Percentiles rank a stretch among this genome's conserved stretches.
Conservation (phyloP, 805 yeast species). For the Hanseniaspora osmophila region DNA sequence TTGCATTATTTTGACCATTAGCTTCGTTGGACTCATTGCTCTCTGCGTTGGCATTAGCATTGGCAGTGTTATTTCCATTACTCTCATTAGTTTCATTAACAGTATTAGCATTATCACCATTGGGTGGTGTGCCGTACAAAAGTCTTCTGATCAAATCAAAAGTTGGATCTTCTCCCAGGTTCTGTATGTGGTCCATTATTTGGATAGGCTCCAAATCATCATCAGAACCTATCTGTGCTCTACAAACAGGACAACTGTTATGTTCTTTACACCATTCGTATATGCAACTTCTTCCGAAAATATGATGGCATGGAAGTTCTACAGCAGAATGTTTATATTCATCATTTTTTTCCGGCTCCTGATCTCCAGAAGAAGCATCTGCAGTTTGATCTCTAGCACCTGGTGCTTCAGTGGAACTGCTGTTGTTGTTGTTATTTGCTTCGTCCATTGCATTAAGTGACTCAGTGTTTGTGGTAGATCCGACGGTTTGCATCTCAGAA, state of each 20-base stretch:
- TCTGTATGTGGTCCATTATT: conserved; percentile 1
- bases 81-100: conserved; percentile 2
- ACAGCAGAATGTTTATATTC: conserved; percentile 47
- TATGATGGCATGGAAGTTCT: conserved; percentile 71
- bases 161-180: conserved; percentile 9
- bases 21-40: too few species aligned
- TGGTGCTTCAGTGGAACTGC: not conserved
- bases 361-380: too few species aligned
- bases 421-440: conserved; percentile 2
- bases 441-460: too few species aligned
- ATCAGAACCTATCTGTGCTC: conserved; percentile 30
- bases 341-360: conserved; percentile 6
- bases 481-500: too few species aligned
- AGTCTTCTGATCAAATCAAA: conserved; percentile 8
- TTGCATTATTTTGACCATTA: too few species aligned
- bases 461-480: too few species aligned
- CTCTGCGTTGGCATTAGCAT: too few species aligned
- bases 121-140: not conserved
- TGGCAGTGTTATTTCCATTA: not conserved
- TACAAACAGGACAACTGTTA: conserved; percentile 77
- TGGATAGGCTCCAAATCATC: conserved; percentile 6
- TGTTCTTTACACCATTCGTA: conserved; percentile 68
- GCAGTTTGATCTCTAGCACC: not conserved
- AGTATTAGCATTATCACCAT: not conserved
- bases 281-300: conserved; percentile 77